Evolutionary conservation across 352 stramenopile genomes (phyloP).

Genomic region (Globisporangium camurandrum): DNA sequence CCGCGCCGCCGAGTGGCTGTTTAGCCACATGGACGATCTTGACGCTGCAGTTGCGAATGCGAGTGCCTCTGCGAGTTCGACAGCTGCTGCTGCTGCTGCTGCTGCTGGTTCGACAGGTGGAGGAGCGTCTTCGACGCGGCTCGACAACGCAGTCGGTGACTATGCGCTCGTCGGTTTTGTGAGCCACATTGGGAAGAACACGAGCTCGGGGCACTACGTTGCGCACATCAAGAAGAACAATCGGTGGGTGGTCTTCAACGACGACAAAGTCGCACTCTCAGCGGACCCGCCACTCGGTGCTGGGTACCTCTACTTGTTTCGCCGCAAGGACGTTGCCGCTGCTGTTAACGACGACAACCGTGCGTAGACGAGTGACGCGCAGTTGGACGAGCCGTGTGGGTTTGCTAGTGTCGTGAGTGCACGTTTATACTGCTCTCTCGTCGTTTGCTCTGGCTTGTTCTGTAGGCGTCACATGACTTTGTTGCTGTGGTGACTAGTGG

Average conservation of each 20-base stretch:
- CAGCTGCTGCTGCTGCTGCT: conserved; percentile 6
- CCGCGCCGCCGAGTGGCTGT: conserved; percentile 96
- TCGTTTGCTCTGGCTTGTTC: too few species aligned
- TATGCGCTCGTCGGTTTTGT: conserved; percentile 98
- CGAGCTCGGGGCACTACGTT: conserved; percentile 97
- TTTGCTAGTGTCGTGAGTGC: too few species aligned
- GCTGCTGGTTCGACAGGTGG: conserved; percentile 4
- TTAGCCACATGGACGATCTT: conserved; percentile 96
- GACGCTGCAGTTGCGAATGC: conserved; percentile 83
- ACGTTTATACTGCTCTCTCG: too few species aligned
- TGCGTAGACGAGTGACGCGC: too few species aligned
- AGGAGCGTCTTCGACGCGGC: conserved; percentile 22
- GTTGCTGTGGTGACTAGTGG: too few species aligned
- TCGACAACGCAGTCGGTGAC: conserved; percentile 56
- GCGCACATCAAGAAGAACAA: conserved; percentile 96
- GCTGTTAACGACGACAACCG: conserved; percentile 5
- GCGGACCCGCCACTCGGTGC: conserved; percentile 90
- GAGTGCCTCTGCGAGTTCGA: conserved; percentile 9
- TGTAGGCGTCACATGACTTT: too few species aligned
- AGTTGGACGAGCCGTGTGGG: too few species aligned
- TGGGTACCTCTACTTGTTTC: conserved; percentile 96
- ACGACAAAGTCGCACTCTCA: conserved; percentile 96
- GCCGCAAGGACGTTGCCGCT: conserved; percentile 32
- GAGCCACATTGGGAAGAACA: conserved; percentile 98
- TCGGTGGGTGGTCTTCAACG: conserved; percentile 99